Evolutionary conservation across 192 early-diverging fungal genomes (phyloP), one percentile per base, ranked within the genome.

Genomic region (Coemansia interrupta): DNA sequence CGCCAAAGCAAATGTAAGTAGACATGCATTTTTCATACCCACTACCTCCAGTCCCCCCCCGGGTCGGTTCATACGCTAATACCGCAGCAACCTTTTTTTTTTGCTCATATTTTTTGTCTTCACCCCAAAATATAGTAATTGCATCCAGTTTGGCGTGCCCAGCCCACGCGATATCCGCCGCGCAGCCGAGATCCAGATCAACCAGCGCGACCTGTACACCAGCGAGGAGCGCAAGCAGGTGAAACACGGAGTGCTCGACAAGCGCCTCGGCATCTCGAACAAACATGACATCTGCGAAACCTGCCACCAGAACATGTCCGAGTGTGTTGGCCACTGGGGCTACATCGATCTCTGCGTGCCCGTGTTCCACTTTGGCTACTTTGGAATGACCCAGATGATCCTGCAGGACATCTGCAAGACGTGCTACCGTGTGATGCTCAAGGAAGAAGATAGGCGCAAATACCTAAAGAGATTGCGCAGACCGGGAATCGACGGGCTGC

Each of bases 341-440:
- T 90, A 92, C 60, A 83, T 99, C 28, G 87, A 91, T 47, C 83
- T 99, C 9, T 89, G 87, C 39, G 75, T 98, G 46, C 97, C 97
- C 5, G 92, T 99, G 18, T 99, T 98, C 68, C 97, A 99, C 45
- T 93, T 94, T 82, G 97, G 97, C 44, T 99, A 94, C 77, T 99
- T 98, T 69, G 89, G 91, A 62, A 82, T 87, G 39, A 89, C 89
- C 51, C 83, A 94, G 39, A 85, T 81, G 18, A 92, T 97, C 53
- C 74, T 99, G 30, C 95, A 99, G 80, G 87, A 93, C 48, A 97
- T 97, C 54, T 99, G 97, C 86, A 97, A 97, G 88, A 81, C 85
- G 12, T 99, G 97, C 63, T 84, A 86, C 62, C 87, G 85, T 29
- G 90, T 99, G 0, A 82, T 98, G 72, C 61, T 99, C 18, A 88